These are phyloP conservation scores for Nicotiana benthamiana DNA, from an alignment of 257 asterid species.

Conservation along the genomic window DNA sequence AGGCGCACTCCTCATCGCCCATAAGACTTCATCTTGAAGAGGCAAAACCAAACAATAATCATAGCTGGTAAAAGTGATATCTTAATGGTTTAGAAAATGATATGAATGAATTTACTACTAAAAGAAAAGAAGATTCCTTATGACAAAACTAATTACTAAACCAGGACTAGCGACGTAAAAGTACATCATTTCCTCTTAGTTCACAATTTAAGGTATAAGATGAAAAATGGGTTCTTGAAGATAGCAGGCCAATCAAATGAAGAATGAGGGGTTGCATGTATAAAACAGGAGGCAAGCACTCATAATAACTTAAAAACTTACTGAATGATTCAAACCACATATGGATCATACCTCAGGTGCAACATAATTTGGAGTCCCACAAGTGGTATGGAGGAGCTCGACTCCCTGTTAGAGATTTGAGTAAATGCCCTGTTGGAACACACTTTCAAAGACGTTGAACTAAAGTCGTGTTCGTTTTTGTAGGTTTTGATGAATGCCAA, in stretches of 20 bases:
- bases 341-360: conserved; percentile 79
- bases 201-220: not conserved
- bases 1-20: not conserved
- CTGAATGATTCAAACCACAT: not conserved
- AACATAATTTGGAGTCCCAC: conserved; percentile 95
- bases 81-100: not conserved
- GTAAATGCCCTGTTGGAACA: too few species aligned
- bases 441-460: too few species aligned
- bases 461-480: too few species aligned
- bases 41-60: not conserved
- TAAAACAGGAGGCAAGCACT: not conserved
- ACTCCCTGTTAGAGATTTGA: conserved; percentile 55
- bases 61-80: not conserved
- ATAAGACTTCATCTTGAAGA: not conserved
- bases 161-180: not conserved
- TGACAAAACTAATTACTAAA: not conserved
- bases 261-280: not conserved
- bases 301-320: not conserved
- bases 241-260: not conserved
- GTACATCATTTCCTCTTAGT: not conserved
- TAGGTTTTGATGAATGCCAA: too few species aligned
- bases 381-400: conserved; percentile 87
- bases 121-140: not conserved
- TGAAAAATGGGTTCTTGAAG: not conserved
- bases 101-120: not conserved